Conservation (phyloP, 2,329 filamentous ascomycete species). For the Fusarium papillatum region DNA sequence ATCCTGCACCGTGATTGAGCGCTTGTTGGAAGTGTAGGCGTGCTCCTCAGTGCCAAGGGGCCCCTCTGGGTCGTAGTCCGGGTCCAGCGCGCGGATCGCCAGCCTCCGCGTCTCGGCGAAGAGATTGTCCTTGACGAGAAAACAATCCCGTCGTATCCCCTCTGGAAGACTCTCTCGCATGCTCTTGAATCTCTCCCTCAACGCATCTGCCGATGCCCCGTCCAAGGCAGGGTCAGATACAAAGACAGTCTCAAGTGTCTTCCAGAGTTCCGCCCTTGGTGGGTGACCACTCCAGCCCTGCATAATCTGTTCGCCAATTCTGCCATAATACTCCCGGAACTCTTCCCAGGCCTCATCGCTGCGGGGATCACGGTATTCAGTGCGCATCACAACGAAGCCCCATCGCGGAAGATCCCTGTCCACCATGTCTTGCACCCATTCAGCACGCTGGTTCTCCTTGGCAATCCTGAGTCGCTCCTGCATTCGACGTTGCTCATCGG, state of each 20-base stretch:
- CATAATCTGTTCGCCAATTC: not conserved
- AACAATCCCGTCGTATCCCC: not conserved
- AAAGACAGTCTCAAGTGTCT: not conserved
- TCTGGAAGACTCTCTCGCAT: not conserved
- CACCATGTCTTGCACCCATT: not conserved
- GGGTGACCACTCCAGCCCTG: not conserved
- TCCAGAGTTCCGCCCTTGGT: not conserved
- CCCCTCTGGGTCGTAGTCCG: not conserved
- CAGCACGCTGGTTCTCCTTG: not conserved
- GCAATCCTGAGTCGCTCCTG: not conserved
- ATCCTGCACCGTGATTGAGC: not conserved
- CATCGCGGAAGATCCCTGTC: not conserved
- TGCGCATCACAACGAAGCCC: conserved; percentile 1
- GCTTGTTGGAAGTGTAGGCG: not conserved
- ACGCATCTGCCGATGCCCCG: not conserved
- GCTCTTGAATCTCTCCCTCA: not conserved
- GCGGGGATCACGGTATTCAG: not conserved
- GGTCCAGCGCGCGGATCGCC: not conserved
- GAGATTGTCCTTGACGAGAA: not conserved
- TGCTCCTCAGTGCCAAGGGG: not conserved
- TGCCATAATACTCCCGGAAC: not conserved
- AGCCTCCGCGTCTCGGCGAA: too few relatives aligned
- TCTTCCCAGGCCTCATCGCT: not conserved
- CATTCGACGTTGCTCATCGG: not conserved
- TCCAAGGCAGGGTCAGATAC: not conserved